Conservation (phyloP, 2,329 filamentous ascomycete species). For the Apiospora saccharicola region DNA sequence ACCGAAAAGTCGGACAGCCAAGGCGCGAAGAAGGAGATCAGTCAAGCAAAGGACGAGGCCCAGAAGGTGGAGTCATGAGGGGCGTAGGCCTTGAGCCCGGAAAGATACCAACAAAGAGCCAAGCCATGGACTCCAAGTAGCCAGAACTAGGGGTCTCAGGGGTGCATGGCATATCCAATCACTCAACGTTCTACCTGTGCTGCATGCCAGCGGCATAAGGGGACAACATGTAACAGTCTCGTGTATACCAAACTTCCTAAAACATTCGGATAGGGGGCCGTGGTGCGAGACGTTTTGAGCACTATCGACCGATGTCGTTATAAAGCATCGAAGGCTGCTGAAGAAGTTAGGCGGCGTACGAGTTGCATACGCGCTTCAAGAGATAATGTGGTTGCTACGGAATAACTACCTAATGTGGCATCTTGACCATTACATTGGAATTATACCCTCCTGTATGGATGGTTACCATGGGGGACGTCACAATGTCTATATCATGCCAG, state of each 20-base stretch:
- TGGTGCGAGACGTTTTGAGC: neutral
- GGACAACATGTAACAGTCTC: slow-evolving; percentile 2
- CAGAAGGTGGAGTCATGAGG: slow-evolving; percentile 23
- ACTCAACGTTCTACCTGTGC: neutral
- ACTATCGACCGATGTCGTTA: neutral
- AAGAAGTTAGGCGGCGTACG: neutral
- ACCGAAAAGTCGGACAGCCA: slow-evolving; percentile 63
- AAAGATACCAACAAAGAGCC: slow-evolving; percentile 13
- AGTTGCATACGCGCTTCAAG: neutral
- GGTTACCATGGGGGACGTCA: neutral
- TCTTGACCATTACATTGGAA: neutral
- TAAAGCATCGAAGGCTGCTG: neutral
- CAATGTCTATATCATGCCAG: neutral
- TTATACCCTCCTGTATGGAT: neutral
- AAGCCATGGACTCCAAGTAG: neutral
- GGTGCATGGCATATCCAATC: neutral
- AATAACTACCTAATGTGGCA: neutral
- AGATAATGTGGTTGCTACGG: neutral
- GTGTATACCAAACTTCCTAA: neutral
- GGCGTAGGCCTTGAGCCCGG: neutral
- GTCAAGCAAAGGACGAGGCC: neutral
- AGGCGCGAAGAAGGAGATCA: slow-evolving; percentile 7
- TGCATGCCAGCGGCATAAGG: neutral
- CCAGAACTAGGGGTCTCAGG: neutral
- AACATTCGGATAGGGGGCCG: neutral